These are phyloP conservation scores for Blastomyces gilchristii DNA, from an alignment of 2,329 filamentous ascomycete species.

Conservation along the genomic window DNA sequence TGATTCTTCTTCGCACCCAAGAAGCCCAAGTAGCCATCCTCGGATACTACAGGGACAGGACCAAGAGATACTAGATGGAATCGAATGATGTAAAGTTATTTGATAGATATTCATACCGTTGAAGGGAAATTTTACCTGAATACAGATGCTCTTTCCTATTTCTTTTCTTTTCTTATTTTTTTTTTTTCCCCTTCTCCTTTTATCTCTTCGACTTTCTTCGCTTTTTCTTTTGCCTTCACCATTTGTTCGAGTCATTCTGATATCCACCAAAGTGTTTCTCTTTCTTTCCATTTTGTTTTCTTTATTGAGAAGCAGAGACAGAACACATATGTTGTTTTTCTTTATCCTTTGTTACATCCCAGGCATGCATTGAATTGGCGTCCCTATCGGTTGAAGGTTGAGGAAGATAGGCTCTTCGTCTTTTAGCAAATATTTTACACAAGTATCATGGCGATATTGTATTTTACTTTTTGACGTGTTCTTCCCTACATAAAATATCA, in stretches of 20 bases:
- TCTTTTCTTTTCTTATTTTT: too few species aligned
- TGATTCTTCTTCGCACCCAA: background rate
- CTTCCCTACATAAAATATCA: background rate
- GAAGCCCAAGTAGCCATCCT: background rate
- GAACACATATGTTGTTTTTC: background rate
- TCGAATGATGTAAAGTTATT: background rate
- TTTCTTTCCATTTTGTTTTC: background rate
- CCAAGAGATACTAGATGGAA: background rate
- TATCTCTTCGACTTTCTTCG: background rate
- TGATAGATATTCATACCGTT: background rate
- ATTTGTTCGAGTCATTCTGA: background rate
- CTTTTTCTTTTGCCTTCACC: background rate
- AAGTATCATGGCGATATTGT: background rate
- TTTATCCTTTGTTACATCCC: background rate
- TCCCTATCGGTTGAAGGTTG: background rate
- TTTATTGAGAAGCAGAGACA: background rate
- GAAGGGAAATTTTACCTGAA: background rate
- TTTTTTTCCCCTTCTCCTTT: background rate
- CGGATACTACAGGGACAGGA: background rate
- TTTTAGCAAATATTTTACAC: background rate
- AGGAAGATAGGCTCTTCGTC: background rate
- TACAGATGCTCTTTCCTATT: background rate
- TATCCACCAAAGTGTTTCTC: background rate
- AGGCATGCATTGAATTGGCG: background rate
- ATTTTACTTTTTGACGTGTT: background rate